These are phyloP conservation scores for Clarireedia paspali DNA, from an alignment of 2,329 filamentous ascomycete species.

Conservation along the genomic window DNA sequence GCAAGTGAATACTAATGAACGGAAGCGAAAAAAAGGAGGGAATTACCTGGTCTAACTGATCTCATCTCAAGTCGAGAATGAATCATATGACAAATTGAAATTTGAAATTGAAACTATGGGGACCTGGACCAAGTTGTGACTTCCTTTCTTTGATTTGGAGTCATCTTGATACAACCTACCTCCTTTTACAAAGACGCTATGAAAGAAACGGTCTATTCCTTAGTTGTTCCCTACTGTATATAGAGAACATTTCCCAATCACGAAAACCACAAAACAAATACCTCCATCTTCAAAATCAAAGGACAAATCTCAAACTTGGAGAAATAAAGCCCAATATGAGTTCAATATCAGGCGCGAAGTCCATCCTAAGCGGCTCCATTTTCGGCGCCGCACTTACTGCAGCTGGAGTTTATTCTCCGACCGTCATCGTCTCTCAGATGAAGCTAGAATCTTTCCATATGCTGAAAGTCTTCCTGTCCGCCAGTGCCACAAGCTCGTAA, in stretches of 20 bases:
- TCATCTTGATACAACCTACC: too few relatives aligned
- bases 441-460: conserved; percentile 55
- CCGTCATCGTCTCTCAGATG: conserved; percentile 54
- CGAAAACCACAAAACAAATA: not conserved
- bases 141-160: too few relatives aligned
- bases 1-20: not conserved
- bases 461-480: conserved; percentile 56
- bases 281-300: not conserved
- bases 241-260: not conserved
- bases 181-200: not conserved
- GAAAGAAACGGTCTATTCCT: not conserved
- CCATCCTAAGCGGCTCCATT: conserved; percentile 37
- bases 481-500: conserved; percentile 54
- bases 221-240: not conserved
- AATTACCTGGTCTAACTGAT: not conserved
- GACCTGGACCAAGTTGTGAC: too few relatives aligned
- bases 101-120: too few relatives aligned
- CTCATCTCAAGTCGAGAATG: too few relatives aligned
- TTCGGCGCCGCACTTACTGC: conserved; percentile 56
- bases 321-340: not conserved
- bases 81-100: too few relatives aligned
- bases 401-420: conserved; percentile 52
- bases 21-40: not conserved
- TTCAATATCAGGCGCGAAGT: conserved; percentile 2
- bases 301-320: not conserved